phyloP scores from a whole-genome alignment of 2,329 filamentous ascomycete species.

The Aspergillus sp. region DNA sequence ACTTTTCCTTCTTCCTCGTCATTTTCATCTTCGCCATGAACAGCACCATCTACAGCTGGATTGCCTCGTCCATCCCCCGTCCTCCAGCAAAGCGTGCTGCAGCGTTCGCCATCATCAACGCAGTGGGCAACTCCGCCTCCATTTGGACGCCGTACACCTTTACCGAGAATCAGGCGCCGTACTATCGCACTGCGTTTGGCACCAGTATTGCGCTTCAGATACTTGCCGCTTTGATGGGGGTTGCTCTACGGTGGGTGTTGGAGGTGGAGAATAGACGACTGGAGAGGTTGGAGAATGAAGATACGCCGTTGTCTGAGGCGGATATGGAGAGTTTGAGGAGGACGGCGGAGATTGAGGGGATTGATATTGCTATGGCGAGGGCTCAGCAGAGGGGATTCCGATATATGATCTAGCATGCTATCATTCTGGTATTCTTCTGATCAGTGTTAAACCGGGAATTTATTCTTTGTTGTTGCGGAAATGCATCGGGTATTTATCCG shows the following conservation, averaged over 20 bases:
- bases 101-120: conserved; percentile 48
- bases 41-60: conserved; percentile 42
- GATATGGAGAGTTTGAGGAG: conserved; percentile 41
- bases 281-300: conserved; percentile 17
- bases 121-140: conserved; percentile 42
- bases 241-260: conserved; percentile 25
- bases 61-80: conserved; percentile 42
- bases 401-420: conserved; percentile 44
- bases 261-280: conserved; percentile 43
- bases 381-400: conserved; percentile 48
- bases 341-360: conserved; percentile 45
- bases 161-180: conserved; percentile 27
- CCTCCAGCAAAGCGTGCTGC: conserved; percentile 49
- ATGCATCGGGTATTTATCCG: too few relatives aligned
- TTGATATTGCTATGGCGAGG: conserved; percentile 43
- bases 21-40: conserved; percentile 17
- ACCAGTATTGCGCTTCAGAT: conserved; percentile 30
- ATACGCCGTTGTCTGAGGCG: conserved; percentile 36
- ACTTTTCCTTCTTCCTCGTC: conserved; percentile 52
- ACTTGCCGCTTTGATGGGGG: conserved; percentile 19
- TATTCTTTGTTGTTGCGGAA: too few relatives aligned
- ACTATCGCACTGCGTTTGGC: conserved; percentile 34
- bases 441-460: too few relatives aligned
- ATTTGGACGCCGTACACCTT: conserved; percentile 47
- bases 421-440: too few relatives aligned